Evolutionary conservation across 2,329 filamentous ascomycete genomes (phyloP).

Genomic region (Pseudocercospora musae): DNA sequence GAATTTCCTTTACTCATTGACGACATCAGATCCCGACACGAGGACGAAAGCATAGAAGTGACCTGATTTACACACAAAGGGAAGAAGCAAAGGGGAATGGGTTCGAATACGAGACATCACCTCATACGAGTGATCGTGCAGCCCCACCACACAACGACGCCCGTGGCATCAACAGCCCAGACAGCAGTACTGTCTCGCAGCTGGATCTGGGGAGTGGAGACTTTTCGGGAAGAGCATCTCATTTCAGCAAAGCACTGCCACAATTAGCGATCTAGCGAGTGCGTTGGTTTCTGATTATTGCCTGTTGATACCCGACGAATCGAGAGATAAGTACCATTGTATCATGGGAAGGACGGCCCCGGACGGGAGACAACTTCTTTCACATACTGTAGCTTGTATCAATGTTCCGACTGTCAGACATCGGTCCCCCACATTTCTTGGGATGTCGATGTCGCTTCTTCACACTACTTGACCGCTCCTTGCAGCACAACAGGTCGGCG

Average conservation of each 20-base stretch:
- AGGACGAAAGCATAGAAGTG: constrained; percentile 11
- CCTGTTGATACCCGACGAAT: constrained; percentile 5
- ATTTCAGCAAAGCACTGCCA: constrained; percentile 3
- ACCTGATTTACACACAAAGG: background rate
- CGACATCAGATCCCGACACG: constrained; percentile 8
- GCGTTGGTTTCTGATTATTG: background rate
- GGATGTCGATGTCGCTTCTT: no score
- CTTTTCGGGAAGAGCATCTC: constrained; percentile 1
- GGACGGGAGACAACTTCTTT: background rate
- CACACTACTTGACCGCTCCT: no score
- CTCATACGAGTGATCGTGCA: background rate
- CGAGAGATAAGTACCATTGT: constrained; percentile 1
- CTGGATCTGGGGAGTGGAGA: background rate
- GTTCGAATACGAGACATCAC: background rate
- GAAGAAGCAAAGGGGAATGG: background rate
- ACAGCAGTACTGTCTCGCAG: background rate
- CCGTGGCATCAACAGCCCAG: background rate
- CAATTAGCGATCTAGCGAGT: constrained; percentile 1
- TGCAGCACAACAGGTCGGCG: no score
- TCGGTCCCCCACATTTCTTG: no score
- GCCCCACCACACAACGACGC: background rate
- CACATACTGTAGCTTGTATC: background rate
- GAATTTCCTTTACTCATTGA: constrained; percentile 17
- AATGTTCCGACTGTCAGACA: background rate
- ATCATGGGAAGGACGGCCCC: background rate